phyloP scores from a whole-genome alignment of 805 yeast genomes.

The Teunomyces kruisii region DNA sequence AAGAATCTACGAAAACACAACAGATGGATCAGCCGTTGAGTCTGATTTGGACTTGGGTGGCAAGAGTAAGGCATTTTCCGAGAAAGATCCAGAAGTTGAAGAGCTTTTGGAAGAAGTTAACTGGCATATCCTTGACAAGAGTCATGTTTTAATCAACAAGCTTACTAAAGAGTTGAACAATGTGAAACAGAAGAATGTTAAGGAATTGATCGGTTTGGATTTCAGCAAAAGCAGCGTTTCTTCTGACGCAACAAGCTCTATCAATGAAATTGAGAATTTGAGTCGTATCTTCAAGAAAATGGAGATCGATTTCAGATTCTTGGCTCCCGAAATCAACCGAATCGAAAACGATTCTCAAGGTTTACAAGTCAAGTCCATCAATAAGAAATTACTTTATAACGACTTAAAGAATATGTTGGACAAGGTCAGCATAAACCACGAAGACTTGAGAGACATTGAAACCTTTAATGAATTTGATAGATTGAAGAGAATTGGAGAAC shows the following conservation, averaged over 20 bases:
- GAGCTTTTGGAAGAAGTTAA: conserved; percentile 76
- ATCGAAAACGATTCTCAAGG: conserved; percentile 80
- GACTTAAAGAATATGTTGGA: conserved; percentile 67
- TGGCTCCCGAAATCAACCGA: conserved; percentile 65
- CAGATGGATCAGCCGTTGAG: neutral
- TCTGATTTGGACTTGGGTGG: neutral
- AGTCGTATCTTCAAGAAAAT: conserved; percentile 37
- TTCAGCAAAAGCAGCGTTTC: conserved; percentile 32
- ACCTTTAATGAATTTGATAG: conserved; percentile 50
- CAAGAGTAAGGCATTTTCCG: conserved; percentile 9
- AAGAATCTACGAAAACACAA: neutral
- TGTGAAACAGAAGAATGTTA: conserved; percentile 62
- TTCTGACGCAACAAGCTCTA: conserved; percentile 32
- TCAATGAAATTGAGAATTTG: conserved; percentile 37
- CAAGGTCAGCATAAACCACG: conserved; percentile 66
- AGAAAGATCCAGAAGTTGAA: conserved; percentile 47
- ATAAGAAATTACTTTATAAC: conserved; percentile 71
- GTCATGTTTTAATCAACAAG: conserved; percentile 55
- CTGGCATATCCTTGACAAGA: conserved; percentile 71
- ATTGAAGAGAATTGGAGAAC: conserved; percentile 35
- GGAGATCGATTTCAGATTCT: conserved; percentile 37
- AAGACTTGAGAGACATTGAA: conserved; percentile 48
- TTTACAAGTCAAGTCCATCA: conserved; percentile 77
- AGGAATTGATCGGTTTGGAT: conserved; percentile 39
- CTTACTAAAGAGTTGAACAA: conserved; percentile 58